These are phyloP conservation scores for Dipodascus albidus DNA, from an alignment of 805 yeast genomes.

Conservation along the genomic window DNA sequence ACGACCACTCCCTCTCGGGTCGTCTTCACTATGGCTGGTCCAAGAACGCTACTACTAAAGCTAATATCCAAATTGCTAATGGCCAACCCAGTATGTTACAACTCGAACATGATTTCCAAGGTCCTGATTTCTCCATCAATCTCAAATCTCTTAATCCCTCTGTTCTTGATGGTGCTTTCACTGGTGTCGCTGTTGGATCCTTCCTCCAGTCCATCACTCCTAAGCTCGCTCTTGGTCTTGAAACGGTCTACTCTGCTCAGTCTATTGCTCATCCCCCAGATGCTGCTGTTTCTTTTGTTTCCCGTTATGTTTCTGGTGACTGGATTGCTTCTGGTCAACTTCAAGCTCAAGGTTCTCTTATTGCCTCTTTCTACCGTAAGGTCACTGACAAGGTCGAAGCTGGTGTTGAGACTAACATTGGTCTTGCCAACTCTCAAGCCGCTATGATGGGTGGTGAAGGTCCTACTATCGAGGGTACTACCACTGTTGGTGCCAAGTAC, in stretches of 20 bases:
- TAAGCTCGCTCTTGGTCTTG: constrained; percentile 78
- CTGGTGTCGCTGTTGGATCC: constrained; percentile 90
- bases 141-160: constrained; percentile 88
- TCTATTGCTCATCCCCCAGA: constrained; percentile 75
- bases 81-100: constrained; percentile 92
- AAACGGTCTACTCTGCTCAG: constrained; percentile 66
- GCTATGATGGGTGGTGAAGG: constrained; percentile 72
- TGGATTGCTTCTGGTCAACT: constrained; percentile 94
- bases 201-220: constrained; percentile 82
- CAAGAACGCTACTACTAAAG: constrained; percentile 63
- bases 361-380: constrained; percentile 89
- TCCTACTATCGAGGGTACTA: constrained; percentile 79
- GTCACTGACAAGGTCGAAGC: constrained; percentile 82
- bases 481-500: constrained; percentile 93
- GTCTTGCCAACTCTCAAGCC: constrained; percentile 37
- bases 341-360: constrained; percentile 83
- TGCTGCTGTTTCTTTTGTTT: constrained; percentile 79
- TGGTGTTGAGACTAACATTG: constrained; percentile 23
- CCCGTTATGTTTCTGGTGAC: constrained; percentile 76
- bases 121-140: constrained; percentile 77
- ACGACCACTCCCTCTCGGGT: constrained; percentile 74
- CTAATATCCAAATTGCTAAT: constrained; percentile 76
- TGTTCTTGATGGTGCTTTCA: constrained; percentile 57
- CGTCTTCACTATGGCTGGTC: constrained; percentile 89
- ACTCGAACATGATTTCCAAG: constrained; percentile 92